Evolutionary conservation across 2,329 filamentous ascomycete species (phyloP), one percentile per base, ranked within the genome.

Genomic region (Penicillium sp.): DNA sequence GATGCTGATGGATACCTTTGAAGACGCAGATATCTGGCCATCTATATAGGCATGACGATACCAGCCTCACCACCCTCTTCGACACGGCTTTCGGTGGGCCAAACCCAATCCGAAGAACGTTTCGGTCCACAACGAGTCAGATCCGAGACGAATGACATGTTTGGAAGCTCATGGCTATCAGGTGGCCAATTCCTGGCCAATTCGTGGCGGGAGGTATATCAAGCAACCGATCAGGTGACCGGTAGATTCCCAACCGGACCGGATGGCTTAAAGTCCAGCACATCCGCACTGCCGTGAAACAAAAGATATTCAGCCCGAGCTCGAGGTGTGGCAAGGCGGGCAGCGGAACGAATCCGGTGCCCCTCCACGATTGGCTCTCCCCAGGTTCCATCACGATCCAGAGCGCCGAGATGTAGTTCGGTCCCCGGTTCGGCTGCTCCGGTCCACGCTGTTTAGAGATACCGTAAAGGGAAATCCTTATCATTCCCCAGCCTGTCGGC

Each of bases 181-280:
- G 50, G 57, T 63, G 54, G 55, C 52, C 54, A 63, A 34, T 47
- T 57, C 48, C 14, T 18, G 16, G 18, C 14, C 36, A 38, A 38
- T 38, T 16, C 36, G 14, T 40, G 50, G 50, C 52, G 58, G 57
- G 52, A 38, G 52, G 46, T 60, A 61, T 64, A 63, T 40, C 22
- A 58, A 22, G 36, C 50, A 11, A 59, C 63, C 61, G 63, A 55
- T 65, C 61, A 65, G 44, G 51, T 65, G 61, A 65, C 57, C 61
- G 61, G 63, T 24, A 43, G 57, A 24, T 38, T n/a, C 16, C 45
- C 48, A 55, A 54, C 56, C 47, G 52, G 45, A 52, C 57, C 60
- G 63, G 45, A 57, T 60, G 56, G 57, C 56, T 58, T 61, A 45
- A 58, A 58, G 47, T 44, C 54, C 58, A 61, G 58, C 52, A 34